phyloP scores from a whole-genome alignment of 441 rosid genomes.

The Populus hybrid region DNA sequence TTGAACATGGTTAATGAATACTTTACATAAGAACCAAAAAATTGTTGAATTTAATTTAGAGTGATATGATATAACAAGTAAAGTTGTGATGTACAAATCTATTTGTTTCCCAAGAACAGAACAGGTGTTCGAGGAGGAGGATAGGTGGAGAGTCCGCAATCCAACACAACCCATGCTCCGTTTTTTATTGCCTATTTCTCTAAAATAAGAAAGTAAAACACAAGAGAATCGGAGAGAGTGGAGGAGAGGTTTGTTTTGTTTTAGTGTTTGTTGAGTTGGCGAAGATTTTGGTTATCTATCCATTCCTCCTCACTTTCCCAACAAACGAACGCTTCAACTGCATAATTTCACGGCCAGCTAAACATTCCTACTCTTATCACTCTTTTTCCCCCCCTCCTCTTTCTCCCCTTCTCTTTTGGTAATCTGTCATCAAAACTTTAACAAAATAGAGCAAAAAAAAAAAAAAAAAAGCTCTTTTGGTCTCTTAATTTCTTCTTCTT shows the following conservation, averaged over 20 bases:
- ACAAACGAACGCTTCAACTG: slow-evolving; percentile 80
- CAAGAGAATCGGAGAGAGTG: slow-evolving; percentile 28
- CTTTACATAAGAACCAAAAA: background rate
- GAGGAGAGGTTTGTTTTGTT: background rate
- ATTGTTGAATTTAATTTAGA: background rate
- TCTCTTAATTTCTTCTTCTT: background rate
- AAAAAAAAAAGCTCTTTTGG: background rate
- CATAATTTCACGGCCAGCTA: slow-evolving; percentile 52
- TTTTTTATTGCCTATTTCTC: background rate
- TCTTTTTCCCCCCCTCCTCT: background rate
- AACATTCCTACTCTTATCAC: background rate
- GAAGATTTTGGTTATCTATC: slow-evolving; percentile 28
- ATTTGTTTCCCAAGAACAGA: background rate
- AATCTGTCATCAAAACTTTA: background rate
- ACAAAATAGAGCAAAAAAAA: slow-evolving; percentile 3
- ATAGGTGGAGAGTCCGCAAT: background rate
- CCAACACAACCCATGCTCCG: background rate
- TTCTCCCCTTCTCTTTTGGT: background rate
- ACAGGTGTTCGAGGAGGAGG: background rate
- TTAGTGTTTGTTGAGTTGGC: slow-evolving; percentile 32
- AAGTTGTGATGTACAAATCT: background rate
- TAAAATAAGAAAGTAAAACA: background rate
- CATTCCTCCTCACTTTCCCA: background rate
- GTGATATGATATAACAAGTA: background rate
- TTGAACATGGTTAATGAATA: too few species aligned